Conservation (phyloP, 108 stramenopile species). For the Aurantiochytrium sp. region DNA sequence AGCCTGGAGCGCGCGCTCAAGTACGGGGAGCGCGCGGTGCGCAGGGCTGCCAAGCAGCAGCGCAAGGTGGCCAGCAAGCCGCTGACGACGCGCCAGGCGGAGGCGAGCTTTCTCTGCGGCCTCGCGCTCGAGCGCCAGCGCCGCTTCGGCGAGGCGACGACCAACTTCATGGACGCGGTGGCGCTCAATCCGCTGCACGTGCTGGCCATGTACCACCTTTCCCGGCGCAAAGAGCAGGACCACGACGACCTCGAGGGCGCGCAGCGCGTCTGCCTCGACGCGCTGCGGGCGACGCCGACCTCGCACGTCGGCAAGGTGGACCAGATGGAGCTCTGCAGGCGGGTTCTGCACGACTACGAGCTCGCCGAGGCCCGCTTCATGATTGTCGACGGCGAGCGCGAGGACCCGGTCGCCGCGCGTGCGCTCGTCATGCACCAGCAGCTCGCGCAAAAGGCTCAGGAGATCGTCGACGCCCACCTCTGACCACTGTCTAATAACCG, state of each 20-base stretch:
- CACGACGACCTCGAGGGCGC: neutral
- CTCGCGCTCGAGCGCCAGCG: neutral
- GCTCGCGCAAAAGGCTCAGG: neutral
- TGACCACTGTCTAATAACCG: neutral
- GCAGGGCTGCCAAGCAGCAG: neutral
- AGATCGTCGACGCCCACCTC: neutral
- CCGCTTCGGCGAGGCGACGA: neutral
- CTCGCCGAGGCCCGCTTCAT: neutral
- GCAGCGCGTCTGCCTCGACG: neutral
- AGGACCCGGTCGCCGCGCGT: neutral
- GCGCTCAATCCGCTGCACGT: neutral
- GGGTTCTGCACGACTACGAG: neutral
- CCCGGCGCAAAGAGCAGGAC: neutral
- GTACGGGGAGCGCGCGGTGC: neutral
- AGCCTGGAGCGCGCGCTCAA: neutral
- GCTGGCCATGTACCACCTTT: neutral
- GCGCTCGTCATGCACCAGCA: slow-evolving; percentile 26
- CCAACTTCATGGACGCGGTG: neutral
- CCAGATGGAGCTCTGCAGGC: neutral
- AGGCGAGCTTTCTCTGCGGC: neutral
- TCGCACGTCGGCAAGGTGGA: neutral
- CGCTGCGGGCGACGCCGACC: neutral
- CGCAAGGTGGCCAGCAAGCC: neutral
- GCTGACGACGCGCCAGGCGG: neutral
- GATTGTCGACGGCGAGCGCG: neutral